Conservation (phyloP, 2,329 filamentous ascomycete species). For the Pseudogymnoascus sp. region DNA sequence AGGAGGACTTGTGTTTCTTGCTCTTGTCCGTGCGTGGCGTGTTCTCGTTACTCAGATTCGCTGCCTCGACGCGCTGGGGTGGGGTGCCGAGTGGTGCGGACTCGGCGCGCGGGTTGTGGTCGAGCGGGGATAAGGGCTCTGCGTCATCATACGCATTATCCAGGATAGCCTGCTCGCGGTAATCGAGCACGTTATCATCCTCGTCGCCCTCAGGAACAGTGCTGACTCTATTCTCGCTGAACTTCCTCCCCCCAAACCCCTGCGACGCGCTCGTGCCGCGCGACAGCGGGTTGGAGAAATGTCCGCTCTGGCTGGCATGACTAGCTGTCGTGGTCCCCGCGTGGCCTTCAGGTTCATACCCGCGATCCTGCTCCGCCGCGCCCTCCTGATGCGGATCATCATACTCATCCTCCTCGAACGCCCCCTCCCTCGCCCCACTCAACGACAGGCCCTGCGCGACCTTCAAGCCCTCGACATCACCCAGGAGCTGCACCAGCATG, state of each 20-base stretch:
- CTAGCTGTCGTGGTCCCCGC: slow-evolving; percentile 67
- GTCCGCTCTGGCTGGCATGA: slow-evolving; percentile 67
- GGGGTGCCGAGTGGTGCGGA: slow-evolving; percentile 52
- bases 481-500: slow-evolving; percentile 85
- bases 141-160: slow-evolving; percentile 51
- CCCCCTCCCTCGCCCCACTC: slow-evolving; percentile 42
- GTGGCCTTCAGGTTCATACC: slow-evolving; percentile 77
- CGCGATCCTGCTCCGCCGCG: slow-evolving; percentile 60
- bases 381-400: slow-evolving; percentile 51
- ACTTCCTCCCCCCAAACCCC: slow-evolving; percentile 37
- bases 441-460: slow-evolving; percentile 40
- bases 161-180: slow-evolving; percentile 40
- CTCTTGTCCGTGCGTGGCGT: slow-evolving; percentile 63
- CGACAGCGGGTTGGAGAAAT: slow-evolving; percentile 54
- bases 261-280: slow-evolving; percentile 37
- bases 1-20: slow-evolving; percentile 82
- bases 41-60: slow-evolving; percentile 63
- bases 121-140: slow-evolving; percentile 53
- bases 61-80: slow-evolving; percentile 39
- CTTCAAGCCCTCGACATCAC: slow-evolving; percentile 81
- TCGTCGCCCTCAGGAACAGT: slow-evolving; percentile 81
- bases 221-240: slow-evolving; percentile 75
- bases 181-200: slow-evolving; percentile 52
- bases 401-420: slow-evolving; percentile 55
- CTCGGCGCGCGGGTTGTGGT: slow-evolving; percentile 43